Percentiles rank a stretch among this genome's conserved stretches.
Conservation (phyloP, 2,329 filamentous ascomycete genomes). For the Colletotrichum shisoi region DNA sequence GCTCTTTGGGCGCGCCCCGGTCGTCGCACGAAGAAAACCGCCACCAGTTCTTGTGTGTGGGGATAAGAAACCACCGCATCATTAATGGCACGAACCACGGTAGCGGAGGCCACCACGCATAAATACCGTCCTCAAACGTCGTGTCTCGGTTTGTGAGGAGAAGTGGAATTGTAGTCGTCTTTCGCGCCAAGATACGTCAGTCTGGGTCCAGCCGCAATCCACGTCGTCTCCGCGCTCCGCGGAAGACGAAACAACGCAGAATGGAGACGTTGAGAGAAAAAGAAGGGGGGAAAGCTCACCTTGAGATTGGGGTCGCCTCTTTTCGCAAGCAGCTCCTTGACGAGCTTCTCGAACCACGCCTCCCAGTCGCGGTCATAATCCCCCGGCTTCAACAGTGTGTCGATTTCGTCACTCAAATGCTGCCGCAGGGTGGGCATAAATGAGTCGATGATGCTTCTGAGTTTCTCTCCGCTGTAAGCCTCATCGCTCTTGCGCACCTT, state of each 20-base stretch:
- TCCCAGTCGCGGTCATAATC: conserved; percentile 50
- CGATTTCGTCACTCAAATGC: conserved; percentile 53
- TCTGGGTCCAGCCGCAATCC: neutral
- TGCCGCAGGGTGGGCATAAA: conserved; percentile 48
- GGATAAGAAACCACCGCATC: conserved; percentile 48
- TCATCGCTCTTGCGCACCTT: conserved; percentile 44
- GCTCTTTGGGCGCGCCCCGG: conserved; percentile 45
- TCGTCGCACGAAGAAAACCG: conserved; percentile 48
- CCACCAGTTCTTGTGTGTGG: conserved; percentile 50
- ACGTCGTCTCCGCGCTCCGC: neutral
- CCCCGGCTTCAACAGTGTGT: conserved; percentile 47
- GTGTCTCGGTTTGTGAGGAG: conserved; percentile 43
- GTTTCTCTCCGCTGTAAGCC: conserved; percentile 46
- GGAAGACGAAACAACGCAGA: neutral
- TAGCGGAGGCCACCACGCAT: conserved; percentile 43
- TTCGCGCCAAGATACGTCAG: neutral
- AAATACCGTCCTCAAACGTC: conserved; percentile 42
- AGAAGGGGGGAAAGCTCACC: conserved; percentile 21
- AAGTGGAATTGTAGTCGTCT: conserved; percentile 39
- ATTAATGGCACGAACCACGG: conserved; percentile 44
- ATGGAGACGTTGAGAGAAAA: neutral
- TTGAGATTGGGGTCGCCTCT: conserved; percentile 40
- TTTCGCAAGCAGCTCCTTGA: conserved; percentile 38
- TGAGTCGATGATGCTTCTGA: conserved; percentile 47
- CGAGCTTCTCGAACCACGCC: conserved; percentile 43